A percentile compares a stretch with the other conserved stretches of the same genome.
These are phyloP conservation scores for Pichia scutulata DNA, from an alignment of 805 yeast genomes.

Conservation along the genomic window DNA sequence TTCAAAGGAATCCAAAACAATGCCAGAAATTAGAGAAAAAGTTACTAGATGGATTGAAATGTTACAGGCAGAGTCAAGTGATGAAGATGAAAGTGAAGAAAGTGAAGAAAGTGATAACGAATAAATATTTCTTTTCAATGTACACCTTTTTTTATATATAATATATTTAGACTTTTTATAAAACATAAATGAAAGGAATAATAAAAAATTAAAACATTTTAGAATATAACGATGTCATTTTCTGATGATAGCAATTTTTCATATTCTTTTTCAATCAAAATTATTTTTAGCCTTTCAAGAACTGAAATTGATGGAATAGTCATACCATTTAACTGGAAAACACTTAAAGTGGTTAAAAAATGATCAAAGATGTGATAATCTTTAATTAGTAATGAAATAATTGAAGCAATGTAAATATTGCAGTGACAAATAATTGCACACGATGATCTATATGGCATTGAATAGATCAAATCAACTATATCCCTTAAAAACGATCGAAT, in stretches of 20 bases:
- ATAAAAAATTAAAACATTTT: background rate
- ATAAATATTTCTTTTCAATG: background rate
- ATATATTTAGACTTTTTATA: background rate
- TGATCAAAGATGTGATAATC: conserved; percentile 5
- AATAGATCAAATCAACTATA: conserved; percentile 7
- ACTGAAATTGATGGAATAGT: conserved; percentile 3
- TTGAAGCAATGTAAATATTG: conserved; percentile 4
- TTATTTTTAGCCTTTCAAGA: background rate
- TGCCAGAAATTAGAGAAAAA: conserved; percentile 42
- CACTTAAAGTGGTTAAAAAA: conserved; percentile 1
- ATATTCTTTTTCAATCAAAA: conserved; percentile 1
- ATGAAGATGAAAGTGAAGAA: conserved; percentile 12
- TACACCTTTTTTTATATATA: background rate
- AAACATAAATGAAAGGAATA: background rate
- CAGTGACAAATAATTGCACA: conserved; percentile 8
- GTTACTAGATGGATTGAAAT: conserved; percentile 77
- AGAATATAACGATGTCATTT: conserved; percentile 6
- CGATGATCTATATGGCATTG: conserved; percentile 11
- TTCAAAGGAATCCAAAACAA: conserved; percentile 31
- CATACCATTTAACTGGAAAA: conserved; percentile 9
- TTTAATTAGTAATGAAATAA: conserved; percentile 2
- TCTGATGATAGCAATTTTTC: background rate
- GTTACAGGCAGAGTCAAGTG: conserved; percentile 55
- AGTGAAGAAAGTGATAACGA: conserved; percentile 3
- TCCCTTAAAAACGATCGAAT: background rate